Base-by-base conservation (phyloP, 139 green algal species). In the Coelastrella sp. region DNA sequence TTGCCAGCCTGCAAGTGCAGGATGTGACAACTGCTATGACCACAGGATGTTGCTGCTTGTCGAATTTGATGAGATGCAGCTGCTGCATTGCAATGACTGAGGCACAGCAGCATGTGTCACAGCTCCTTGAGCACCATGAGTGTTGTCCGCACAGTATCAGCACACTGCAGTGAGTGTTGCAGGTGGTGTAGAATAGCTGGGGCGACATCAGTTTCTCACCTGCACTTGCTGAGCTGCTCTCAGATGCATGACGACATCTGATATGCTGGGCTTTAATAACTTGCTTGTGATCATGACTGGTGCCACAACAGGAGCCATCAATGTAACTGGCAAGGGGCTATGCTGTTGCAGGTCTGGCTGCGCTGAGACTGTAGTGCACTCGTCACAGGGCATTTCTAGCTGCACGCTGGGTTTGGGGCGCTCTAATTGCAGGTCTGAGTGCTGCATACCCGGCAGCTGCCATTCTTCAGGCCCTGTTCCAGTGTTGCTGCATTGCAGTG, bases 231-330 rank as follows among this genome's bases (percentile, higher is more conserved):
- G 24, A 19, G 79, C 58, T 73, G 83, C 83, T 57, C 83, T 27
- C 83, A 81, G 8, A 17, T 81, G 83, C 83, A 88, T 65, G n/a
- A 88, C 66, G 8, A 80, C 19, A 56, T 88, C 83, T 24, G 83
- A 66, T 6, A 88, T 56, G 27, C 66, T 74, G 8, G 83, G 83
- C 83, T 88, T 88, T 15, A 81, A 65, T 20, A 65, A 20, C 81
- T 76, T 74, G 24, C 57, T 87, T 49, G 22, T 49, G 7, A 65
- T 10, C 61, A 78, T 78, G 63, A 59, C n/a, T 60, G 63, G 82
- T 20, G 63, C 65, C 76, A 15, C 11, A 57, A 24, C n/a, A 20
- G 22, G 68, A n/a, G 15, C 0, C 10, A 17, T 49, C 35, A 49
- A 49, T 49, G 35, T 25, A 63, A 22, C 25, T 19, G 10, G 9